Evolutionary conservation across 1,284 basidiomycete species (phyloP).

Genomic region (Rhodotorula sp.): DNA sequence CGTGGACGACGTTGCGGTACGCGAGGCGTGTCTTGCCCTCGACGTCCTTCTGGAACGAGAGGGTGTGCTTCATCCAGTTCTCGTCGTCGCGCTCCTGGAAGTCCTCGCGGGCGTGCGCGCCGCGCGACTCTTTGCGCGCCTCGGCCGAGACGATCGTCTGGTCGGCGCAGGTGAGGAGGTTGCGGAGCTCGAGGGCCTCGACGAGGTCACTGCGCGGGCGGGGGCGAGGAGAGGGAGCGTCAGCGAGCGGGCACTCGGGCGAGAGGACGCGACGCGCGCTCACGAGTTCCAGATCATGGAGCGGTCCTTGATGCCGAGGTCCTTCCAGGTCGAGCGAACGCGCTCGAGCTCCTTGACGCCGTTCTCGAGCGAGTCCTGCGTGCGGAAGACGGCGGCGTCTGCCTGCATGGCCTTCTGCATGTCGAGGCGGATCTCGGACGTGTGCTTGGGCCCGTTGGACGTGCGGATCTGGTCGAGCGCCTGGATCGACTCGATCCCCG

Average conservation of each 20-base stretch:
- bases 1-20: constrained; percentile 81
- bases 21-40: constrained; percentile 81
- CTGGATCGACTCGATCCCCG: constrained; percentile 81
- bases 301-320: constrained; percentile 94
- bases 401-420: constrained; percentile 95
- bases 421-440: constrained; percentile 84
- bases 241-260: not conserved
- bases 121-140: constrained; percentile 93
- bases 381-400: constrained; percentile 62
- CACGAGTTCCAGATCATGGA: constrained; percentile 99
- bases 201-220: constrained; percentile 72
- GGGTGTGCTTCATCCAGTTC: constrained; percentile 51
- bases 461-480: constrained; percentile 86
- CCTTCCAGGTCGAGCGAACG: constrained; percentile 82
- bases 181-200: constrained; percentile 95
- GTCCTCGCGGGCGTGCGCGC: constrained; percentile 97
- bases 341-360: constrained; percentile 82
- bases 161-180: constrained; percentile 89
- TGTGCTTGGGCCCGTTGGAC: constrained; percentile 76
- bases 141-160: constrained; percentile 95
- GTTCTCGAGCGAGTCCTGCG: constrained; percentile 84
- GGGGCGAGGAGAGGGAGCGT: not conserved
- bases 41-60: constrained; percentile 77
- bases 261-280: constrained; percentile 45
- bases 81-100: constrained; percentile 77